Percentiles rank a stretch among this genome's conserved stretches.
phyloP scores from a whole-genome alignment of 352 stramenopile species.

The Peronospora belbahrii region DNA sequence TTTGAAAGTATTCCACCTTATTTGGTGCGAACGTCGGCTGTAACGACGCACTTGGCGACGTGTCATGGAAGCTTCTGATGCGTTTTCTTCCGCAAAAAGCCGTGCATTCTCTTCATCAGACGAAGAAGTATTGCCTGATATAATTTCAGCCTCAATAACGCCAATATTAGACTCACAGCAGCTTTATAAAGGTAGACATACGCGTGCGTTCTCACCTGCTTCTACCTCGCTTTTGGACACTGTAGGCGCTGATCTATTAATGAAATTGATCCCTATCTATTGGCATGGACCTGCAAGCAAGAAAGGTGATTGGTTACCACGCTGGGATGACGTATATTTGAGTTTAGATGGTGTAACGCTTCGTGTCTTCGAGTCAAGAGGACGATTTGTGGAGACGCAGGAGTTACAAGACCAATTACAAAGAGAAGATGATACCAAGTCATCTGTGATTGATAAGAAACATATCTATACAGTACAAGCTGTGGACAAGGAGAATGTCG shows the following conservation, averaged over 20 bases:
- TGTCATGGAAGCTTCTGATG: conserved; percentile 14
- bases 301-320: conserved; percentile 74
- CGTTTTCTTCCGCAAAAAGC: conserved; percentile 1
- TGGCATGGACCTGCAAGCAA: conserved; percentile 57
- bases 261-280: conserved; percentile 63
- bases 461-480: conserved; percentile 45
- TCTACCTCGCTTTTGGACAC: conserved; percentile 15
- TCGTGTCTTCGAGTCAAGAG: conserved; percentile 63
- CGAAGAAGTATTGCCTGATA: not conserved
- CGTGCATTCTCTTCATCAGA: conserved; percentile 11
- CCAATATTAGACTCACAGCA: conserved; percentile 20
- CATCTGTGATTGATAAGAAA: conserved; percentile 27
- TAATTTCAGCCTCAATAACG: conserved; percentile 3
- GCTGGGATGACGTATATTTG: conserved; percentile 66
- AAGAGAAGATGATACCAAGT: conserved; percentile 9
- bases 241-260: conserved; percentile 25
- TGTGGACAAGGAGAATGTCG: conserved; percentile 51
- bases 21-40: not conserved
- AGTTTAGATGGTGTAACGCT: conserved; percentile 54
- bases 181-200: conserved; percentile 15
- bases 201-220: not conserved
- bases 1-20: conserved; percentile 8
- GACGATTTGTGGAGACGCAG: conserved; percentile 39
- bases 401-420: conserved; percentile 33
- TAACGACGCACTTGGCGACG: conserved; percentile 1